Base-by-base conservation (phyloP, 768 basidiomycete species). In the Pleurotus eryngii region DNA sequence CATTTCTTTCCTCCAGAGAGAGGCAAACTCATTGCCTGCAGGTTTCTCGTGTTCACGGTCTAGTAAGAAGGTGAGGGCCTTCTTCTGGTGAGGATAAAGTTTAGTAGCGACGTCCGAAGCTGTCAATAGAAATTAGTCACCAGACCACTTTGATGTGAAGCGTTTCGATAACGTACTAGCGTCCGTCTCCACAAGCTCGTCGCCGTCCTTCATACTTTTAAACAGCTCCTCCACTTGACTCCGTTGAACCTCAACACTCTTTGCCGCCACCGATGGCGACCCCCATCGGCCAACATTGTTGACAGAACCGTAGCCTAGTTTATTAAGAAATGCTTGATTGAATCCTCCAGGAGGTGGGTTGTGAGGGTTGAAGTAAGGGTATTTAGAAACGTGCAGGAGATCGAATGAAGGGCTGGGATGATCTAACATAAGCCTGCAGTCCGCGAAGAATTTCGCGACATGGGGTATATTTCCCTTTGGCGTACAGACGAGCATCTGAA, bases 11-110 rank as follows among this genome's bases (percentile, higher is more conserved):
- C 89, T 85, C 90, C 90, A 93, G 40, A 93, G 69, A 6, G 89
- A 87, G 12, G 86, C 84, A 64, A 79, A 82, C 59, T 72, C 80
- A 71, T 83, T 79, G 45, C 72, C 63, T 38, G 77, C 76, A 35
- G 72, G 68, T 59, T 74, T 79, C 71, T 92, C 90, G 60, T 84
- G 80, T 70, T 90, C 87, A 68, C 97, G 83, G 66, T 97, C 92
- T 17, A 98, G 79, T 49, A 99, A 77, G 72, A 99, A 99, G 1
- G 96, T 94, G 17, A 99, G 79, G 20, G 96, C 97, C 71, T 96
- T 96, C 74, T 95, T 96, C 74, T 99, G 97, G 77, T 99, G 97
- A 17, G 96, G 93, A 73, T 98, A 99, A 6, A 99, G 77, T 47
- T 74, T 80, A 18, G 97, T 97, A 38, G 87, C 89, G 55, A 99